These are phyloP conservation scores for Parafenestella ontariensis DNA, from an alignment of 2,329 filamentous ascomycete genomes.

Conservation along the genomic window DNA sequence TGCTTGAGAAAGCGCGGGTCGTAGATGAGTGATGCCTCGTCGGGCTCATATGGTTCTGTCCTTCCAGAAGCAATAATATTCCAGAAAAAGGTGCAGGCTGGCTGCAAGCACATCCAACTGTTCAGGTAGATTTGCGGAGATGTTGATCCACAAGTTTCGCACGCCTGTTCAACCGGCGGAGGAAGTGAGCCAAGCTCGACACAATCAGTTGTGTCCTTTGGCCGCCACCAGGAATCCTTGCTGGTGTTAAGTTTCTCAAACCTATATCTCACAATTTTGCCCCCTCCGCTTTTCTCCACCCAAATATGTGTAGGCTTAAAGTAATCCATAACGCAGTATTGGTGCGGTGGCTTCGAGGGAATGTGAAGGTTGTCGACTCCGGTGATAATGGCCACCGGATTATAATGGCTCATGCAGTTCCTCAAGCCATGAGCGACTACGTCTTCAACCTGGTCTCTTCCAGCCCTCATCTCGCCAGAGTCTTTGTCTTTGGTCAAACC, in stretches of 20 bases:
- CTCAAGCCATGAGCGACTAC: conserved; percentile 51
- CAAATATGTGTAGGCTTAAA: conserved; percentile 74
- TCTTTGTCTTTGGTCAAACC: conserved; percentile 57
- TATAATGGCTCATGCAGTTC: conserved; percentile 55
- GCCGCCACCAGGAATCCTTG: conserved; percentile 66
- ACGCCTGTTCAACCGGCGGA: conserved; percentile 43
- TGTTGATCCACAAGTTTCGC: conserved; percentile 42
- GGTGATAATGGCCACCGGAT: conserved; percentile 61
- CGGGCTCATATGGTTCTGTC: conserved; percentile 38
- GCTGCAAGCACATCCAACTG: conserved; percentile 66
- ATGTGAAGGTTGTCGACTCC: conserved; percentile 61
- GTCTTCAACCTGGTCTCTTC: conserved; percentile 55
- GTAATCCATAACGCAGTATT: conserved; percentile 71
- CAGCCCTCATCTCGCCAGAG: conserved; percentile 55
- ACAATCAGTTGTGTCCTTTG: conserved; percentile 40
- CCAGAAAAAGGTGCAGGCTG: conserved; percentile 64
- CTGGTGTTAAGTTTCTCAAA: conserved; percentile 68
- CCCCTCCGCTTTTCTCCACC: conserved; percentile 62
- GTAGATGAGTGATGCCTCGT: conserved; percentile 56
- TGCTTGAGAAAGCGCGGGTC: conserved; percentile 64
- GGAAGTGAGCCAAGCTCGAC: conserved; percentile 39
- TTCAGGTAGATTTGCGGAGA: conserved; percentile 52
- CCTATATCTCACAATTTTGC: conserved; percentile 64
- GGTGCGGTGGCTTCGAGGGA: conserved; percentile 60
- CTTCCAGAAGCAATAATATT: conserved; percentile 36